Base-by-base conservation (phyloP, 129 eudicot species). In the Deinandra increscens region DNA sequence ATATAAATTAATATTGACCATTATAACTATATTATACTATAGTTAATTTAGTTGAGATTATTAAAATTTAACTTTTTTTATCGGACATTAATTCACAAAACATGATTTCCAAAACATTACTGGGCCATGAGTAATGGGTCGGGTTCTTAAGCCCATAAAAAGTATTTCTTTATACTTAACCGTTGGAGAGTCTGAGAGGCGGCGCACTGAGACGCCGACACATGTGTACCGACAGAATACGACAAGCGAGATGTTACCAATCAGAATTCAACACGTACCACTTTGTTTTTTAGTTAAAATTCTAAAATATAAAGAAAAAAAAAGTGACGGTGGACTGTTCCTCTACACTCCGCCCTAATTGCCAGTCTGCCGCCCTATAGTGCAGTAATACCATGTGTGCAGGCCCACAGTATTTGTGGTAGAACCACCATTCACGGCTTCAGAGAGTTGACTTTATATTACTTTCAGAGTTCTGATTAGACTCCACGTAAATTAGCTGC, bases 341-440 rank as follows among this genome's bases (percentile, higher is more conserved):
- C 66, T 65, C 59, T 17, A n/a, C 63, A 31, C 38, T 41, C 56
- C 66, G 26, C 72, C 58, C 56, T 26, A 38, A 42, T 39, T 10
- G 55, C 55, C 31, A 19, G 49, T 66, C 46, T 64, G 72, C 71
- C 58, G 69, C 60, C 77, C 33, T 26, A 41, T 50, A 56, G 56
- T 17, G 68, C 69, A 72, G 15, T 38, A 1, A 4, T 39, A 14
- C 5, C 36, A 51, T 51, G 71, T 53, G 68, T 9, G 11, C 68
- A 54, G 74, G 13, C 68, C 69, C 68, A 34, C 72, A 36, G 39
- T 19, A 49, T 60, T 66, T 43, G 51, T 9, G 79, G 79, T 67
- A n/a, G 60, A 66, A 20, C 66, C 79, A 75, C 60, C 56, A 66
- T 66, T 75, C 74, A 34, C 10, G 74, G 10, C 38, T 65, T 53